Evolutionary conservation across 148 eudicot species (phyloP), one percentile per base, ranked within the genome.

Genomic region (Euryodendron excelsum): DNA sequence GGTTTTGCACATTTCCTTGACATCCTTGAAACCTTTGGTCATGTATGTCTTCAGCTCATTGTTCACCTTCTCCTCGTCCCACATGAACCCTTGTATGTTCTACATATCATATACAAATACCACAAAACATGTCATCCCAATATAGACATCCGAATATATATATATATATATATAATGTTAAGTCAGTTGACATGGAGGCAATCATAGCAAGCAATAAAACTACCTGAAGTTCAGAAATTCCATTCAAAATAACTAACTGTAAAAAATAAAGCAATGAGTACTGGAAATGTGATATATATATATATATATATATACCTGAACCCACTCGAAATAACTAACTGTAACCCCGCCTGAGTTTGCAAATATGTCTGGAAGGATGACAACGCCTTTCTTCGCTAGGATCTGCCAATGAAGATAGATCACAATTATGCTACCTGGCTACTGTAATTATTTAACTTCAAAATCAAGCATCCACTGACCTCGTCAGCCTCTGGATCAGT

Each of bases 71-170:
- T 87, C 94, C 80, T 96, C 99, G 28, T 93, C 94, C 99, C 99
- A 96, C 93, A 96, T 91, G 87, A 96, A 96, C 0, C 99, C 99
- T 87, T 96, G 99, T n/a, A 96, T 96, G 90, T 96, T 96, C 99
- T 96, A 75, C 78, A 84, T 20, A 69, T n/a, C n/a, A n/a, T n/a
- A n/a, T n/a, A n/a, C n/a, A n/a, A n/a, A n/a, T n/a, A n/a, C n/a
- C n/a, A n/a, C n/a, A n/a, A n/a, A n/a, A n/a, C n/a, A n/a, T n/a
- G n/a, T n/a, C n/a, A n/a, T n/a, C n/a, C n/a, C n/a, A n/a, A n/a
- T n/a, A n/a, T n/a, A n/a, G n/a, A n/a, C n/a, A n/a, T n/a, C n/a
- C n/a, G n/a, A n/a, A n/a, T n/a, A n/a, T n/a, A n/a, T n/a, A n/a
- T n/a, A n/a, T n/a, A n/a, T n/a, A n/a, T n/a, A n/a, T n/a, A n/a